Evolutionary conservation across 768 basidiomycete genomes (phyloP).

Genomic region (Leucosporidium creatinivorum): DNA sequence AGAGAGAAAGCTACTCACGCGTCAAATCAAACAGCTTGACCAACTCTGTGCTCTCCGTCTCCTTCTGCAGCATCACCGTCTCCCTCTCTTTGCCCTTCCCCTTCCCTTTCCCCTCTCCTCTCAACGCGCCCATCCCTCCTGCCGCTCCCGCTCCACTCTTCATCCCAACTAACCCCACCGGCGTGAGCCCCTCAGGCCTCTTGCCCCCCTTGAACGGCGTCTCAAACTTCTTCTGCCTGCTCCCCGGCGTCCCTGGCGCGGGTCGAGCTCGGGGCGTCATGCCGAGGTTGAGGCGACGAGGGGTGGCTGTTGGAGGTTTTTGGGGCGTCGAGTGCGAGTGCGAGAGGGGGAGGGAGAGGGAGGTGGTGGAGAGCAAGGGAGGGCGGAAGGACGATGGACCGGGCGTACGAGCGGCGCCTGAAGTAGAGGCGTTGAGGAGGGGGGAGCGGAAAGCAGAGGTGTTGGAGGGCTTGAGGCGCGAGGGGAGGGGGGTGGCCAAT

Average conservation of each 20-base stretch:
- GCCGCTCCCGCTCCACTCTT: background rate
- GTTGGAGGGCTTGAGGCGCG: background rate
- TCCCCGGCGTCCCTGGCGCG: background rate
- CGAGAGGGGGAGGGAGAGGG: too few species aligned
- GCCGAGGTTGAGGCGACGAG: conserved; percentile 28
- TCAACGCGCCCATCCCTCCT: too few species aligned
- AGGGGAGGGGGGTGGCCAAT: background rate
- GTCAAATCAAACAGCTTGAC: conserved; percentile 31
- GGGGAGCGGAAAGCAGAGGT: background rate
- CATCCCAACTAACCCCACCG: conserved; percentile 26
- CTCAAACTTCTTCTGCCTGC: conserved; percentile 25
- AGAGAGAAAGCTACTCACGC: conserved; percentile 7
- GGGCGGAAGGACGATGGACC: conserved; percentile 6
- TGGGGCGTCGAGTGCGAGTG: background rate
- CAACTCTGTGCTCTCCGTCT: background rate
- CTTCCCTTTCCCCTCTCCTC: conserved; percentile 1
- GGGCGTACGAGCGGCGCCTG: background rate
- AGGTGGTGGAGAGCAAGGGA: conserved; percentile 4
- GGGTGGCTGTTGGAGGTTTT: background rate
- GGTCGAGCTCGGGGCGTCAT: conserved; percentile 28
- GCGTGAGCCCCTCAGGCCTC: conserved; percentile 22
- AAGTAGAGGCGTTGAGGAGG: background rate
- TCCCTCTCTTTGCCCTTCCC: background rate
- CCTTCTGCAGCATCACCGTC: background rate
- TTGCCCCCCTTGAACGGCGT: conserved; percentile 36